Percentiles rank a stretch among this genome's conserved stretches.
Evolutionary conservation across 2,329 filamentous ascomycete genomes (phyloP).

Genomic region (Fusarium cicatricum): DNA sequence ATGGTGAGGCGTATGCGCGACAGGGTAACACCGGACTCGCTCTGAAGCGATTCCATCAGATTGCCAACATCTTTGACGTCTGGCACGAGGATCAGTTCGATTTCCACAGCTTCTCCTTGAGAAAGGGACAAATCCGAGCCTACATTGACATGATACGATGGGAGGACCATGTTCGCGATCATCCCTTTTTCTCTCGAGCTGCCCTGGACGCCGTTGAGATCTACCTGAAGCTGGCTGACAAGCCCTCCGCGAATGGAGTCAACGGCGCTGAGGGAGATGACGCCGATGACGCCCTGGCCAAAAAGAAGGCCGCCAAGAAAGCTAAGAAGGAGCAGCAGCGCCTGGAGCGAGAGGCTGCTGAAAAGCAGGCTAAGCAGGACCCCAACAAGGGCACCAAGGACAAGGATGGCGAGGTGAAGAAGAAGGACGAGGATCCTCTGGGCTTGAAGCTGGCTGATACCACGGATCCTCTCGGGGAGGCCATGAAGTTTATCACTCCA

Average conservation of each 20-base stretch:
- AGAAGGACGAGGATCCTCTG: slow-evolving; percentile 88
- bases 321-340: slow-evolving; percentile 76
- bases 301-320: slow-evolving; percentile 90
- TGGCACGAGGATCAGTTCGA: slow-evolving; percentile 99
- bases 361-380: slow-evolving; percentile 80
- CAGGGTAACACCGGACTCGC: slow-evolving; percentile 85
- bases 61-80: slow-evolving; percentile 92
- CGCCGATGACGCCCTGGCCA: slow-evolving; percentile 69
- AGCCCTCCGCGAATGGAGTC: slow-evolving; percentile 71
- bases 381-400: slow-evolving; percentile 75
- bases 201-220: slow-evolving; percentile 83
- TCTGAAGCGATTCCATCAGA: slow-evolving; percentile 87
- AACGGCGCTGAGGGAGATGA: slow-evolving; percentile 62
- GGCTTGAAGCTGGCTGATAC: slow-evolving; percentile 84
- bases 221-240: slow-evolving; percentile 82
- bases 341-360: slow-evolving; percentile 79
- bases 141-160: slow-evolving; percentile 97
- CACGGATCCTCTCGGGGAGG: slow-evolving; percentile 82
- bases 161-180: slow-evolving; percentile 90
- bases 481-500: slow-evolving; percentile 84
- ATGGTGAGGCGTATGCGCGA: slow-evolving; percentile 87
- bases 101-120: slow-evolving; percentile 96
- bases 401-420: slow-evolving; percentile 74
- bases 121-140: slow-evolving; percentile 93
- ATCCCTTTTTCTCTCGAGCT: slow-evolving; percentile 89